Evolutionary conservation across 306 rosid genomes (phyloP), one percentile per base, ranked within the genome.

Genomic region (Quercus aquifolioides): DNA sequence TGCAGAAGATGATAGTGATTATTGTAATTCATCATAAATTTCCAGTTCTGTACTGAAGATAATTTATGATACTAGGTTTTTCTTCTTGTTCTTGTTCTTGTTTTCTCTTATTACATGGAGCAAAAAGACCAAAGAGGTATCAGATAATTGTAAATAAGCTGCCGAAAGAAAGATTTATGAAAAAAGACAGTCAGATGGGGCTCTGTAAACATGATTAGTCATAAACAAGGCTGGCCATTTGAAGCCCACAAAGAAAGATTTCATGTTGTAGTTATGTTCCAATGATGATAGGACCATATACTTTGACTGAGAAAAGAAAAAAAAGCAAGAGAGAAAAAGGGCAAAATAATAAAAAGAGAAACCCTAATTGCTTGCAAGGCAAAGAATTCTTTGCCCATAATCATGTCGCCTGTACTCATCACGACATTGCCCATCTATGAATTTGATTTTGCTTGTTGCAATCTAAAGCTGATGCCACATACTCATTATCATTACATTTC

Each of bases 201-300:
- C 19, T 73, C 54, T 33, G 38, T 55, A 63, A 80, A 74, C 75
- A 86, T 85, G 84, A 89, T 79, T 83, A 81, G 4, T 26, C 64
- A 74, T 59, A 56, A 81, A 62, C 26, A 67, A 74, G 54, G 81
- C 28, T 71, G 83, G 73, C 14, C 74, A 81, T 78, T 78, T 77
- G 77, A 12, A 74, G 75, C 33, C 75, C 71, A 75, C 81, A 82
- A 89, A 80, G 82, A 89, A 71, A 81, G 85, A 33, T 83, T 79
- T 79, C 78, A 74, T 79, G 88, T 77, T 76, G 90, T 80, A 78
- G 91, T 88, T 78, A 86, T 88, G 87, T 87, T 18, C 84, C 87
- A 86, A 88, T 90, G 87, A 90, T 90, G 94, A 80, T 76, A 74
- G 80, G 79, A 74, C 73, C 41, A 46, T n/a, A 30, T 84, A 68